Percentiles rank a stretch among this genome's conserved stretches.
Conservation (phyloP, 1,139 yeast species). For the Lodderomyces parapsilosis region DNA sequence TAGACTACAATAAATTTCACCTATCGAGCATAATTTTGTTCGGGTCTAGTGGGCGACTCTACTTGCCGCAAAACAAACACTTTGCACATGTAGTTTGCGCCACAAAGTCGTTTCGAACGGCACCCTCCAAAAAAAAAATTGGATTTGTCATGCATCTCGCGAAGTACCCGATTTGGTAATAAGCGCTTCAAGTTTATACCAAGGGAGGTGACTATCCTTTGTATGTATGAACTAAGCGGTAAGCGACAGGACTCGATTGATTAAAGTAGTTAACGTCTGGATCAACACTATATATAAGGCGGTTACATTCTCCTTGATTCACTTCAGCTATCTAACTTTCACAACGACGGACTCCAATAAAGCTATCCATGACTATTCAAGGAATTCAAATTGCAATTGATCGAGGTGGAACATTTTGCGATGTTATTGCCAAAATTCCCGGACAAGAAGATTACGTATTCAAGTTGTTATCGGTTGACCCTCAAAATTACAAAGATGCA, state of each 20-base stretch:
- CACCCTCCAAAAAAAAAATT: not conserved
- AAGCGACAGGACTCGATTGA: not conserved
- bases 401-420: slow-evolving; percentile 89
- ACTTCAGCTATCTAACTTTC: not conserved
- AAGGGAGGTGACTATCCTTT: too few species aligned
- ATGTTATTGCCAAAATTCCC: slow-evolving; percentile 59
- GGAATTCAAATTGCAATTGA: slow-evolving; percentile 39
- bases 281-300: not conserved
- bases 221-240: not conserved
- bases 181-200: not conserved
- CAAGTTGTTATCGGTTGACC: slow-evolving; percentile 83
- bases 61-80: not conserved
- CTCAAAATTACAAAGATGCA: slow-evolving; percentile 81
- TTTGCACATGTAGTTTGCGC: not conserved
- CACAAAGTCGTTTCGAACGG: not conserved
- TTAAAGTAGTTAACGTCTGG: too few species aligned
- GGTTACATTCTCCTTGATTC: not conserved
- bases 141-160: not conserved
- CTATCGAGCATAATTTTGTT: not conserved
- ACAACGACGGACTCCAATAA: not conserved
- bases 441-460: slow-evolving; percentile 39
- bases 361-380: slow-evolving; percentile 6
- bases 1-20: not conserved
- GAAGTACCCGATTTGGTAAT: not conserved
- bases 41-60: not conserved